phyloP scores from a whole-genome alignment of 345 rosid species.

The Anacardium occidentale region DNA sequence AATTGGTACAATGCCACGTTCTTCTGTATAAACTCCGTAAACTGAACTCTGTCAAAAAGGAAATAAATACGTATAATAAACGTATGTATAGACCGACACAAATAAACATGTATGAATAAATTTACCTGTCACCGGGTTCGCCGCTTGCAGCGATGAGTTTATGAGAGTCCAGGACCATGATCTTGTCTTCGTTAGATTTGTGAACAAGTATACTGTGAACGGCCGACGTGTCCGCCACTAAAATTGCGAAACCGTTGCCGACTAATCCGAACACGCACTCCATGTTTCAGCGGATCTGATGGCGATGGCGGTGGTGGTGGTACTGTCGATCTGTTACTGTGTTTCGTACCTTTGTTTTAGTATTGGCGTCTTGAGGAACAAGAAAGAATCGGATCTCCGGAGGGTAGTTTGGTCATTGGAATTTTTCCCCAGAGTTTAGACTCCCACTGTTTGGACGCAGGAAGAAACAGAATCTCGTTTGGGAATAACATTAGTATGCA shows the following conservation, averaged over 20 bases:
- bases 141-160: constrained; percentile 97
- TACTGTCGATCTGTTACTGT: constrained; percentile 26
- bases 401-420: constrained; percentile 19
- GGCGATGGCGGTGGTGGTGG: too few relatives aligned
- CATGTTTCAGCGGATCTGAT: constrained; percentile 36
- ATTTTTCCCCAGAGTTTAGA: too few relatives aligned
- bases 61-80: neutral
- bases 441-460: neutral
- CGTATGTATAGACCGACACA: neutral
- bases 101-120: neutral
- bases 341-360: neutral
- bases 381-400: constrained; percentile 18
- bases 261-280: constrained; percentile 95
- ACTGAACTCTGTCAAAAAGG: constrained; percentile 67
- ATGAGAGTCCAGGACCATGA: constrained; percentile 93
- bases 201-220: constrained; percentile 92
- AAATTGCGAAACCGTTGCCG: constrained; percentile 78
- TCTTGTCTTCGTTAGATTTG: constrained; percentile 93
- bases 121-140: constrained; percentile 89
- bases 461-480: too few relatives aligned
- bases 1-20: constrained; percentile 91
- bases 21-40: constrained; percentile 95
- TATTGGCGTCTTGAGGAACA: constrained; percentile 34
- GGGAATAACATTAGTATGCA: neutral
- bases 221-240: constrained; percentile 89